Evolutionary conservation across 495 filamentous ascomycete genomes (phyloP), one percentile per base, ranked within the genome.

Genomic region (Penicillium roqueforti): DNA sequence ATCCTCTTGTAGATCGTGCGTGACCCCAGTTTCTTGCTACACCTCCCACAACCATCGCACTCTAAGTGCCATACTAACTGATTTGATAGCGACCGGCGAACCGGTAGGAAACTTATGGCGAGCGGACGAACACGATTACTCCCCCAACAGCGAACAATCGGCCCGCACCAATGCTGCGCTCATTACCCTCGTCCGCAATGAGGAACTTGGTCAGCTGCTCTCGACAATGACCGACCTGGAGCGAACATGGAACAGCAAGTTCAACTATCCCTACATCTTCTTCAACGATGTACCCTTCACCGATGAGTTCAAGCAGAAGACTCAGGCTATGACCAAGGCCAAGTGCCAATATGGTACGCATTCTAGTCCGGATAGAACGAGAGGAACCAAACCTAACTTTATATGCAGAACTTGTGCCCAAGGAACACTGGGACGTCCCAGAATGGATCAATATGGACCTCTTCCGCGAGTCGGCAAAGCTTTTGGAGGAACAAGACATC

Each of bases 251-350:
- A 99, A 99, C 67, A 79, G 83, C 75, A 99, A 97, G 67, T 99
- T 97, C 80, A 97, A 99, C 73, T 99, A 97, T 70, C 95, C 95
- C 14, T 99, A 93, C 87, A 97, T 91, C 42, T 97, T 99, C 72
- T 92, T 99, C 77, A 99, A 99, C 73, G 93, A 98, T 65, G 85
- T 85, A 26, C 87, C 86, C 13, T 98, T 98, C 67, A 82, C 87
- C 13, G 86, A 89, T 32, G 92, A 97, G 63, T 99, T 99, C 77
- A 97, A 95, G 75, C 73, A 74, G 60, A 77, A 73, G 68, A 97
- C 91, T 7, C 73, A 79, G 60, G 86, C 82, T 22, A 82, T 77
- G 52, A 97, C 91, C 4, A 96, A 93, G 59, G 93, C 91, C 18
- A 82, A 89, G 66, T 86, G 84, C 62, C 73, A 77, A 67, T 99